Base-by-base conservation (phyloP, 495 filamentous ascomycete species). In the Penicillium manginii region DNA sequence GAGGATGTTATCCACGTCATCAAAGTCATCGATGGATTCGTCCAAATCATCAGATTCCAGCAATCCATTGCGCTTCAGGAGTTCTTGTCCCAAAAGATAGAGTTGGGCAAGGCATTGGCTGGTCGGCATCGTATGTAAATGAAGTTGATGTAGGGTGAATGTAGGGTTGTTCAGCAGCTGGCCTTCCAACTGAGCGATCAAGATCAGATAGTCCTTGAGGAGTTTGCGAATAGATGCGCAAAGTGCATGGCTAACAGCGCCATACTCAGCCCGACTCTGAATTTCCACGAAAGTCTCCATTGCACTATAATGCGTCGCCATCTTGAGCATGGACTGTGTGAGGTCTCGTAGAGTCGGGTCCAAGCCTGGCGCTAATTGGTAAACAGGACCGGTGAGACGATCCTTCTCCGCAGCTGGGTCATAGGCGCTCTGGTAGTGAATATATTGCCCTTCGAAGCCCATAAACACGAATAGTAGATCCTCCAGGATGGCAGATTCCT, bases 401-500 rank as follows among this genome's bases (percentile, higher is more conserved):
- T 94, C 91, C 58, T 92, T 92, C 71, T 98, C 94, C 12, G 86
- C 81, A 6, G 81, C 72, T 0, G 94, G 91, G 58, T 96, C 88
- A 72, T 96, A 97, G 2, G 84, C 82, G 54, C 86, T 85, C 37
- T 81, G 80, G 63, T 91, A 98, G 57, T 92, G 91, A 62, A 98
- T 90, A 71, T 97, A 97, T 71, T 96, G 92, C 26, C 94, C 94
- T 74, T 98, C 94, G 59, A 91, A 96, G n/a, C 94, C 94, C 93
- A 98, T 97, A 62, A 97, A 93, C 3, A 96, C 92, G 70, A 92
- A 97, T 33, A 97, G 71, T 19, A 98, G 74, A 64, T 98, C 94
- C 61, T 97, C 93, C 50, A 98, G 75, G 11, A 98, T 88, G 3
- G 86, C 89, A 11, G 83, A 82, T 73, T 98, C 94, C 68, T 98